A percentile compares a stretch with the other conserved stretches of the same genome.
These are phyloP conservation scores for Pleurotus citrinopileatus DNA, from an alignment of 768 basidiomycete genomes.

Conservation along the genomic window DNA sequence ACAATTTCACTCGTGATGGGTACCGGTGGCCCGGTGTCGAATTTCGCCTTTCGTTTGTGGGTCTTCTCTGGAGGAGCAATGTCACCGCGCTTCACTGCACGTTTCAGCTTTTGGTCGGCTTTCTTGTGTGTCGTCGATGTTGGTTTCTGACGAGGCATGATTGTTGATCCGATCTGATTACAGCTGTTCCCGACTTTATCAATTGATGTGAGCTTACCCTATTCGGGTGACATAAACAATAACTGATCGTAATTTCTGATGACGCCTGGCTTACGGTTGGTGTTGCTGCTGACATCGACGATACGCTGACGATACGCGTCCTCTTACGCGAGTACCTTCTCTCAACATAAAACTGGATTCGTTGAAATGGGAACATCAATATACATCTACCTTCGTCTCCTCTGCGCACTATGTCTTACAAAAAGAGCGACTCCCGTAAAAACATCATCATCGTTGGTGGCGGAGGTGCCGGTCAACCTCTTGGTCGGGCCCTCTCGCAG, in stretches of 20 bases:
- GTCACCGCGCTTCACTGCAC: constrained; percentile 84
- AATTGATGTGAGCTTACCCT: too few species aligned
- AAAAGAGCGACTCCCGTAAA: constrained; percentile 18
- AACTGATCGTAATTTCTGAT: too few species aligned
- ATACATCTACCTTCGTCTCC: not conserved
- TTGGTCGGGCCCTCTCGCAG: constrained; percentile 46
- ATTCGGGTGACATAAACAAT: too few species aligned
- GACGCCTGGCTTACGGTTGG: too few species aligned
- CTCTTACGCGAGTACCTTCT: too few species aligned
- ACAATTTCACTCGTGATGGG: constrained; percentile 25
- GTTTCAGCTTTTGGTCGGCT: constrained; percentile 70
- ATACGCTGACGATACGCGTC: too few species aligned
- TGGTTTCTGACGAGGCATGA: constrained; percentile 48
- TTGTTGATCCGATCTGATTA: not conserved
- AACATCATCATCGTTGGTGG: constrained; percentile 54
- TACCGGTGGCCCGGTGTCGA: constrained; percentile 26
- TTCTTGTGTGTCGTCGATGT: constrained; percentile 68
- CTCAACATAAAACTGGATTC: too few species aligned
- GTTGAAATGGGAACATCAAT: too few species aligned
- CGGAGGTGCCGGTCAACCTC: constrained; percentile 46
- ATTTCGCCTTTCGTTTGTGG: constrained; percentile 23
- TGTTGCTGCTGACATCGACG: too few species aligned
- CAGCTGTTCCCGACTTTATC: not conserved
- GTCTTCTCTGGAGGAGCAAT: constrained; percentile 35
- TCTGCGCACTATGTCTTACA: constrained; percentile 7